Evolutionary conservation across 345 rosid genomes (phyloP).

Genomic region (Salix arbutifolia): DNA sequence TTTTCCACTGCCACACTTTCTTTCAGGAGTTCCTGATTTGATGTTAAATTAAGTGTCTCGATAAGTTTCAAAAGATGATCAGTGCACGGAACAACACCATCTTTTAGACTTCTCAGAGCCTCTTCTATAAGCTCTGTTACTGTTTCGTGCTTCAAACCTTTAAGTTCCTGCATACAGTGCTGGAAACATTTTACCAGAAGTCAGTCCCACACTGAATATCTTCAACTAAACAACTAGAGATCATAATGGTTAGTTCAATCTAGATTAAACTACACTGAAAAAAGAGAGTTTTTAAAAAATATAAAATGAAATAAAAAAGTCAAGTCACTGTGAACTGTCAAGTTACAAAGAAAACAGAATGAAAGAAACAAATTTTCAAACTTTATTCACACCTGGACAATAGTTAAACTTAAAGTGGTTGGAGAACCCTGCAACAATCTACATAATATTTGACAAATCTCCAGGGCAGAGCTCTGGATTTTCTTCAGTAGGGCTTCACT

Average conservation of each 20-base stretch:
- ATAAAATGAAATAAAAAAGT: conserved; percentile 5
- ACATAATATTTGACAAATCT: conserved; percentile 50
- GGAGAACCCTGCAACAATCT: conserved; percentile 45
- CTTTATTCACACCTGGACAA: conserved; percentile 52
- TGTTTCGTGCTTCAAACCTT: conserved; percentile 45
- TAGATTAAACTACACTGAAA: not conserved
- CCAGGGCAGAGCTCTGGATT: conserved; percentile 56
- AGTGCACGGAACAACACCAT: conserved; percentile 42
- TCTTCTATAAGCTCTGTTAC: conserved; percentile 43
- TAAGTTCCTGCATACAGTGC: conserved; percentile 63
- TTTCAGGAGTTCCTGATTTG: conserved; percentile 63
- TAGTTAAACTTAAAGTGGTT: conserved; percentile 39
- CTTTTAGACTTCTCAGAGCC: conserved; percentile 45
- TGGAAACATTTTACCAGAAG: conserved; percentile 32
- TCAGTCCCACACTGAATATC: conserved; percentile 22
- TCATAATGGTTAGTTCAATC: conserved; percentile 4
- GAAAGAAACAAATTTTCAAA: not conserved
- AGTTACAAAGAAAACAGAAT: not conserved
- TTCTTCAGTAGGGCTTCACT: conserved; percentile 49
- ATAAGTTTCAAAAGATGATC: conserved; percentile 47
- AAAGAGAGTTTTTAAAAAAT: not conserved
- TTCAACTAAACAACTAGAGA: conserved; percentile 1
- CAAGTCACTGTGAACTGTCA: not conserved
- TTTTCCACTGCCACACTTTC: conserved; percentile 83
- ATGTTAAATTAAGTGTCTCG: conserved; percentile 51